A percentile compares a stretch with the other conserved stretches of the same genome.
Evolutionary conservation across 1,284 basidiomycete species (phyloP).

Genomic region (Trichosporon sp.): DNA sequence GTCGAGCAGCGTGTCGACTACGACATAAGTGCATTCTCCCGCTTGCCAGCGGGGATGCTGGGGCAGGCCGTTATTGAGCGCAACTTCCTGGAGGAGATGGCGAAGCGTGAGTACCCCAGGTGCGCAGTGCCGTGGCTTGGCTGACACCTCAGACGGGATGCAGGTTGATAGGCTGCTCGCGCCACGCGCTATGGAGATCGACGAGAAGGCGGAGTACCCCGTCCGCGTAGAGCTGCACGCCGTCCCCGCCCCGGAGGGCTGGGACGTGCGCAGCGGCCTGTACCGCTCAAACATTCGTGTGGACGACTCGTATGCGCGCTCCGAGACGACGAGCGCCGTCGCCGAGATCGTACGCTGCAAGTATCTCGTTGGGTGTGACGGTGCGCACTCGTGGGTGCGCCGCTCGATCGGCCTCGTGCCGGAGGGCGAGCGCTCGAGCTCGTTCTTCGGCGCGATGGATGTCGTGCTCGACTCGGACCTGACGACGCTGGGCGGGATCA

Average conservation of each 20-base stretch:
- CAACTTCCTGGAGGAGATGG: slow-evolving; percentile 17
- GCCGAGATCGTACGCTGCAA: not conserved
- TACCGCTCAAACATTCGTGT: not conserved
- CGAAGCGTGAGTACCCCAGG: slow-evolving; percentile 5
- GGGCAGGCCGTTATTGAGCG: slow-evolving; percentile 21
- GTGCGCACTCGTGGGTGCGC: slow-evolving; percentile 11
- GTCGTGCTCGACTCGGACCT: slow-evolving; percentile 10
- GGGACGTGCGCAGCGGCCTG: not conserved
- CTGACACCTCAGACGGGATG: slow-evolving; percentile 2
- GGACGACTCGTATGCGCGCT: not conserved
- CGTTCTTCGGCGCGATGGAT: not conserved
- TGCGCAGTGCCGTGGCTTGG: not conserved
- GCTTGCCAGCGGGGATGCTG: not conserved
- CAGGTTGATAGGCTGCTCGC: slow-evolving; percentile 17
- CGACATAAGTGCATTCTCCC: not conserved
- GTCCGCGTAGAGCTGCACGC: slow-evolving; percentile 25
- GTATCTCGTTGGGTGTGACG: slow-evolving; percentile 11
- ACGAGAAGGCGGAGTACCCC: slow-evolving; percentile 25
- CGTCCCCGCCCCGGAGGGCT: slow-evolving; percentile 5
- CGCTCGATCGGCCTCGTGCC: not conserved
- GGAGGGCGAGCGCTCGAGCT: not conserved
- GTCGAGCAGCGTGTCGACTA: slow-evolving; percentile 4
- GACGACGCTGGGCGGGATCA: slow-evolving; percentile 29
- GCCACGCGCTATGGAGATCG: not conserved
- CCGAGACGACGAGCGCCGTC: not conserved